Evolutionary conservation across 192 early-diverging fungal species (phyloP), one percentile per base, ranked within the genome.

Genomic region (Podochytrium sp.): DNA sequence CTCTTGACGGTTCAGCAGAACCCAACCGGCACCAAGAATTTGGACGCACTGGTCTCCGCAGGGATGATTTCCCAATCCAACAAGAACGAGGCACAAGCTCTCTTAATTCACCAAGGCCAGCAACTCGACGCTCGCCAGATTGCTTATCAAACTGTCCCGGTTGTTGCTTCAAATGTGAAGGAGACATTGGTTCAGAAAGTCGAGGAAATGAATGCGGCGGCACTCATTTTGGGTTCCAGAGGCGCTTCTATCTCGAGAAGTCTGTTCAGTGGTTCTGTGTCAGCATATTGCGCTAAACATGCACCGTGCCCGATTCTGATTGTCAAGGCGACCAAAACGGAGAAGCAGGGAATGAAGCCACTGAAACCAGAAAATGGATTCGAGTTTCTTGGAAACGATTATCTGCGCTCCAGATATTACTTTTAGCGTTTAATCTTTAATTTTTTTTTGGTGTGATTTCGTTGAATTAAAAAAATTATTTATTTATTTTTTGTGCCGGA

Each of bases 1-100:
- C 73, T 81, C 10, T 64, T 81, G 55, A 25, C 41, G 25, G 63
- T 65, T 16, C 63, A 65, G 4, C 38, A 47, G 41, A 33, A 65
- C 38, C 23, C 38, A 0, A 18, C 39, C 37, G 29, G 25, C 7
- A 41, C 37, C 38, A 20, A 5, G 20, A 29, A 29, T 0, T 1
- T 55, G 52, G 52, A 55, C 25, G 52, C 52, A 10, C 25, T 23
- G 20, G 23, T 6, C 52, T 20, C 7, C 10, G 23, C 52, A 47
- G 43, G 20, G 20, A 7, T 47, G 10, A 12, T 47, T 47, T 10
- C 52, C 30, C 5, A 20, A 10, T 55, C 10, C 7, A 5, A 5
- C 20, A 7, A 55, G 1, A 55, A 55, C 3, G 25, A 27, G 14
- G 25, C 40, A n/a, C 63, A 65, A 23, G 63, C 18, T 2, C 63